These are phyloP conservation scores for Entomortierella parvispora DNA, from an alignment of 192 early-diverging fungal genomes.

Conservation along the genomic window DNA sequence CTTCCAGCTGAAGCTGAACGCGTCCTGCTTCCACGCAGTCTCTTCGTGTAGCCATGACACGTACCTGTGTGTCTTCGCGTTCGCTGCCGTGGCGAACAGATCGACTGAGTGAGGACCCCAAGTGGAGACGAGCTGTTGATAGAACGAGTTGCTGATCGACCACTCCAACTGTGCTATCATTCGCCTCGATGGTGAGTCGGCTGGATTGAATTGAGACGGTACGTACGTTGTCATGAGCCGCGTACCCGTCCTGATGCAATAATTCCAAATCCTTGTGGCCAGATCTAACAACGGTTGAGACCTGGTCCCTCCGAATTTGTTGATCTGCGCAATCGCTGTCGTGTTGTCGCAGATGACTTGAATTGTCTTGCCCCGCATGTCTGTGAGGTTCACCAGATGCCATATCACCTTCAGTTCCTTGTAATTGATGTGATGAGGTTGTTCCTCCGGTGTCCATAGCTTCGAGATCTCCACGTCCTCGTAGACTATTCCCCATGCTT, in stretches of 20 bases:
- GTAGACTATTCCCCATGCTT: conserved; percentile 2
- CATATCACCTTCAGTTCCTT: conserved; percentile 28
- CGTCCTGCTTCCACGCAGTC: conserved; percentile 15
- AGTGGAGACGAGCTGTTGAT: conserved; percentile 5
- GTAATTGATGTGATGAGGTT: conserved; percentile 14
- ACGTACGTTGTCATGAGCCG: conserved; percentile 22
- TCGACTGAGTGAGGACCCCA: conserved; percentile 12
- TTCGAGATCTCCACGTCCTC: background rate
- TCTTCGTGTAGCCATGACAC: conserved; percentile 24
- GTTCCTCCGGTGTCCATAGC: background rate
- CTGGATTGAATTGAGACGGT: conserved; percentile 41
- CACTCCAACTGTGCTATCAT: conserved; percentile 21
- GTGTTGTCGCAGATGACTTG: conserved; percentile 32
- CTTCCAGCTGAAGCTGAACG: conserved; percentile 12
- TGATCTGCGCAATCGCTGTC: conserved; percentile 27
- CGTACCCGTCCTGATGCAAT: conserved; percentile 12
- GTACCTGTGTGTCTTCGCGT: conserved; percentile 15
- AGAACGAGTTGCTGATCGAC: conserved; percentile 12
- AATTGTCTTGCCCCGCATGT: background rate
- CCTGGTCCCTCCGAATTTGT: conserved; percentile 34
- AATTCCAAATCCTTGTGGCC: conserved; percentile 1
- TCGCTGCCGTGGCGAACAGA: conserved; percentile 12
- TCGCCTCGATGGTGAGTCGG: conserved; percentile 23
- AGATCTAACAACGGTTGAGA: conserved; percentile 10
- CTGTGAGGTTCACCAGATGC: conserved; percentile 4